Evolutionary conservation across 1,139 yeast genomes (phyloP).

Genomic region (Taiozyma sp.): DNA sequence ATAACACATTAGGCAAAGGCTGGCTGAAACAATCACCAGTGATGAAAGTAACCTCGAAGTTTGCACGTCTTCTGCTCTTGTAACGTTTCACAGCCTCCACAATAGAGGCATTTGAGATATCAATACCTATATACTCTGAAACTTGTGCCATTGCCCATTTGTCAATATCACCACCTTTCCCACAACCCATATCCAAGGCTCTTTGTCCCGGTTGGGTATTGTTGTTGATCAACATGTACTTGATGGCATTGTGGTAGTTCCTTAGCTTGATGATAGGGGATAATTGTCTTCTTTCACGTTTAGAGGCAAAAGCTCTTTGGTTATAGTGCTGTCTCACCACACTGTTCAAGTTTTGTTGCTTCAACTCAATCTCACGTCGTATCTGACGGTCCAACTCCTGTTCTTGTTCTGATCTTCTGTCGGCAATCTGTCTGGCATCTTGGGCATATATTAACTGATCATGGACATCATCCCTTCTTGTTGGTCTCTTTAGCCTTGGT

Average conservation of each 20-base stretch:
- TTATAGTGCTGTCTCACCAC: slow-evolving; percentile 83
- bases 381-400: slow-evolving; percentile 4
- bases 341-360: slow-evolving; percentile 32
- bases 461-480: slow-evolving; percentile 8
- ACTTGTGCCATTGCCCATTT: slow-evolving; percentile 79
- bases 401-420: slow-evolving; percentile 15
- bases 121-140: slow-evolving; percentile 82
- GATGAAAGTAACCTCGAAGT: slow-evolving; percentile 73
- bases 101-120: slow-evolving; percentile 85
- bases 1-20: slow-evolving; percentile 48
- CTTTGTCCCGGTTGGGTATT: slow-evolving; percentile 48
- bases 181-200: slow-evolving; percentile 89
- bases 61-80: slow-evolving; percentile 36
- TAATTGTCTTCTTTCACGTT: slow-evolving; percentile 57
- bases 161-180: slow-evolving; percentile 95
- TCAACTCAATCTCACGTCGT: slow-evolving; percentile 12
- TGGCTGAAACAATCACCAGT: slow-evolving; percentile 89
- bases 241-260: slow-evolving; percentile 88
- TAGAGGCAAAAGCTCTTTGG: slow-evolving; percentile 71
- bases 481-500: slow-evolving; percentile 10
- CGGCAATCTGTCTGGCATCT: slow-evolving; percentile 2
- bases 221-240: slow-evolving; percentile 77
- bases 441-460: slow-evolving; percentile 3
- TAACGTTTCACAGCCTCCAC: slow-evolving; percentile 81
- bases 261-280: slow-evolving; percentile 86